Evolutionary conservation across 192 early-diverging fungal genomes (phyloP).

Genomic region (Dissophora globulifera): DNA sequence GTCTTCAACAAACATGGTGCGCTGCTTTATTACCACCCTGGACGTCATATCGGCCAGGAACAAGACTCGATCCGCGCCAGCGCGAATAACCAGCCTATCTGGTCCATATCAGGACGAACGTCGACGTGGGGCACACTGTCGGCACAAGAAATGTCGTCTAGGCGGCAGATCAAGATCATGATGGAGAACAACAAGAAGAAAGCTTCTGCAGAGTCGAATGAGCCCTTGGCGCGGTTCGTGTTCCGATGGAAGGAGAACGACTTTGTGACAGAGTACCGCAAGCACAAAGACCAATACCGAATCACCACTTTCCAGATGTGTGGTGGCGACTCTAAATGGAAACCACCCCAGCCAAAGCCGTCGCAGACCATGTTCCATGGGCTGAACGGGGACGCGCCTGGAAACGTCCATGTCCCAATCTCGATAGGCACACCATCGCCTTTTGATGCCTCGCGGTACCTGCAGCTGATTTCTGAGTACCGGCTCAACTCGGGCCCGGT

Average conservation of each 20-base stretch:
- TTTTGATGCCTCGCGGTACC: conserved; percentile 31
- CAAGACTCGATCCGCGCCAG: conserved; percentile 34
- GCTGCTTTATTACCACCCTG: conserved; percentile 41
- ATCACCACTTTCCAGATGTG: conserved; percentile 46
- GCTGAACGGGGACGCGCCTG: conserved; percentile 19
- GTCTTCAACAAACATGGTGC: conserved; percentile 39
- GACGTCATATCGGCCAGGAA: conserved; percentile 47
- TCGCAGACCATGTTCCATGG: conserved; percentile 33
- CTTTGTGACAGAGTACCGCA: conserved; percentile 45
- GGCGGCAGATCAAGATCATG: conserved; percentile 37
- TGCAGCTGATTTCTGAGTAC: conserved; percentile 45
- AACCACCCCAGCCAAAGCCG: conserved; percentile 16
- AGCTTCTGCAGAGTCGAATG: conserved; percentile 6
- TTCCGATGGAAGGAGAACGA: conserved; percentile 51
- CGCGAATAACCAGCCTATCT: conserved; percentile 21
- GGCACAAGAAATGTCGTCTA: conserved; percentile 26
- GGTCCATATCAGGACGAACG: conserved; percentile 26
- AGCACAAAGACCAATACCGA: conserved; percentile 47
- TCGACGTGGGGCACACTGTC: conserved; percentile 45
- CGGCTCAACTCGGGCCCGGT: conserved; percentile 44
- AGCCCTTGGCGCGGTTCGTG: conserved; percentile 40
- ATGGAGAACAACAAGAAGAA: conserved; percentile 47
- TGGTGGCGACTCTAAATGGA: conserved; percentile 45
- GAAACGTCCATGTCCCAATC: neutral
- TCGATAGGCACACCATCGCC: conserved; percentile 26